A percentile compares a stretch with the other conserved stretches of the same genome.
Evolutionary conservation across 1,284 basidiomycete genomes (phyloP).

Genomic region (Calocybe gambosa): DNA sequence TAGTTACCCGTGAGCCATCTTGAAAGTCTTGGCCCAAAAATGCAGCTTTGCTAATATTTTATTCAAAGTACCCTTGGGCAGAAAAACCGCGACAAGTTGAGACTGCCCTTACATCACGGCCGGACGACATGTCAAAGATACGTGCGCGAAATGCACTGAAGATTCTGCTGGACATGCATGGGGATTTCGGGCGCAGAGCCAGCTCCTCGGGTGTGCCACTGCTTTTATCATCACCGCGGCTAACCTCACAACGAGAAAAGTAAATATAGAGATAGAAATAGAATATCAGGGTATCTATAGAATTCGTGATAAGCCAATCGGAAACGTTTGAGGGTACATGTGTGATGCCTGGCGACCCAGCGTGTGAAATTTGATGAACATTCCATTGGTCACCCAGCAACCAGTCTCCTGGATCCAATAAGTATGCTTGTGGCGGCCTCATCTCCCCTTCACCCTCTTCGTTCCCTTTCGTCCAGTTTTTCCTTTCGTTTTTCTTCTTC

Average conservation of each 20-base stretch:
- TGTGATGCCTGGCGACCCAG: constrained; percentile 15
- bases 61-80: constrained; percentile 68
- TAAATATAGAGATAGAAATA: constrained; percentile 14
- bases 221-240: constrained; percentile 32
- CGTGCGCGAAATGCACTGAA: constrained; percentile 92
- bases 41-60: constrained; percentile 15
- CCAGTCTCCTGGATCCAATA: constrained; percentile 21
- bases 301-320: constrained; percentile 19
- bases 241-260: constrained; percentile 24
- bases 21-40: constrained; percentile 16
- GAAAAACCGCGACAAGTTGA: constrained; percentile 58
- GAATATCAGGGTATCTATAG: constrained; percentile 3
- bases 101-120: constrained; percentile 63
- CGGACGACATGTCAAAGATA: constrained; percentile 81
- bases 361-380: constrained; percentile 29
- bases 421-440: constrained; percentile 17
- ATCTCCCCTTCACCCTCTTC: constrained; percentile 34
- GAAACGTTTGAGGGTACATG: constrained; percentile 11
- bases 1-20: constrained; percentile 61
- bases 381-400: constrained; percentile 31
- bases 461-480: constrained; percentile 34
- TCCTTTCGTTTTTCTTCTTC: constrained; percentile 30
- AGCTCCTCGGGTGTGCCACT: constrained; percentile 31
- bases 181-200: constrained; percentile 67
- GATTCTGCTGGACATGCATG: constrained; percentile 78